Percentiles rank a stretch among this genome's conserved stretches.
Conservation (phyloP, 495 filamentous ascomycete species). For the Neurospora sp. region DNA sequence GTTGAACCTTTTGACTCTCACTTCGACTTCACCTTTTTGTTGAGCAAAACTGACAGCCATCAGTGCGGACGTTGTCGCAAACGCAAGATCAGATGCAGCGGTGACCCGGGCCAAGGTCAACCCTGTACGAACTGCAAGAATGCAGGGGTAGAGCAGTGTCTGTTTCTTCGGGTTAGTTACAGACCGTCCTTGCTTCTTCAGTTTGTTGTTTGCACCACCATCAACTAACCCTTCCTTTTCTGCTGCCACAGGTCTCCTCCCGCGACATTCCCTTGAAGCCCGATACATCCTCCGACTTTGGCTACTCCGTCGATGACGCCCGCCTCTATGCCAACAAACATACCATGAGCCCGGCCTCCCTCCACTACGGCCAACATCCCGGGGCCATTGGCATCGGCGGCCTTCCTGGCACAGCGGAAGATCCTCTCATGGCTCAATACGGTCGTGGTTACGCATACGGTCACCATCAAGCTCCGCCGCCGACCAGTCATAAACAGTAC, state of each 20-base stretch:
- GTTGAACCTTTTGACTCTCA: conserved; percentile 13
- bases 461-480: background rate
- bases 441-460: background rate
- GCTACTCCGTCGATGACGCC: conserved; percentile 30
- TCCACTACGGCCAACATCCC: background rate
- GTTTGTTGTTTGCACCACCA: background rate
- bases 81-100: conserved; percentile 93
- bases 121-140: conserved; percentile 78
- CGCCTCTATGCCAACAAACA: conserved; percentile 27
- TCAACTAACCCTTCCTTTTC: conserved; percentile 10
- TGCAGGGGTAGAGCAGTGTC: conserved; percentile 59
- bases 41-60: conserved; percentile 2
- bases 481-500: background rate
- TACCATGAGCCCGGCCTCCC: background rate
- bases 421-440: background rate
- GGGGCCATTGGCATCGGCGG: background rate
- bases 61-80: conserved; percentile 88
- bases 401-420: background rate
- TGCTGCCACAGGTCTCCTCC: conserved; percentile 34
- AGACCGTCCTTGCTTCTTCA: conserved; percentile 4
- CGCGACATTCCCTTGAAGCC: conserved; percentile 33
- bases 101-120: conserved; percentile 62
- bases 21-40: background rate
- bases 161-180: conserved; percentile 66
- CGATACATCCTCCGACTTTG: conserved; percentile 22